Evolutionary conservation across 208 protist species (phyloP), one percentile per base, ranked within the genome.

Genomic region (Trypanosoma melophagium): DNA sequence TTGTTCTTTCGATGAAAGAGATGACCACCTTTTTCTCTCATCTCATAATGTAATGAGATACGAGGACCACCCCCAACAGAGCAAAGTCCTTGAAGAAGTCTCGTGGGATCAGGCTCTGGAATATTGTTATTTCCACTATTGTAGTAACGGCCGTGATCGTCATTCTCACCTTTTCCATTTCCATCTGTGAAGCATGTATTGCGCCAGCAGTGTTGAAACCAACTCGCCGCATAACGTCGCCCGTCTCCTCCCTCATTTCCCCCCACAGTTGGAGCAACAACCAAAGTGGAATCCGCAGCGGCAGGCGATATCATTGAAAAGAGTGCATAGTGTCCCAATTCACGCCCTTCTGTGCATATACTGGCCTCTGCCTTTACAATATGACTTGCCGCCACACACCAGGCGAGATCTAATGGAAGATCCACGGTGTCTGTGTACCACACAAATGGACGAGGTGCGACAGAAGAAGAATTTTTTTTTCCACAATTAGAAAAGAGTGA

Each of bases 201-300:
- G 19, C 58, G 70, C 70, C 70, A 76, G 25, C 35, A 59, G 28
- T 76, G 63, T 35, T 76, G 54, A 66, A 76, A 76, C 61, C 70
- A 69, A 19, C 62, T 62, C 21, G 69, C 56, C 22, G 56, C 56
- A 61, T 70, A 76, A 8, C 70, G 70, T 25, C 57, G 16, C 8
- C 35, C 7, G 3, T 65, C 47, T 25, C 5, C 40, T 9, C 40
- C 50, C 7, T 59, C 51, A 12, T 16, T 49, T 38, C 44, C 50
- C 17, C 52, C 47, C 12, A 19, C n/a, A 35, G 1, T 31, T 44
- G 35, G 42, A 35, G 5, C 5, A 35, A 5, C 28, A 35, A 35
- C 28, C 1, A 5, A 7, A 35, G 1, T 35, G 1, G 28, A 35
- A 35, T 35, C 28, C 1, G 28, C 1, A 35, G 28, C 28, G 3